Evolutionary conservation across 352 stramenopile genomes (phyloP), one percentile per base, ranked within the genome.

Genomic region (Thraustotheca clavata): DNA sequence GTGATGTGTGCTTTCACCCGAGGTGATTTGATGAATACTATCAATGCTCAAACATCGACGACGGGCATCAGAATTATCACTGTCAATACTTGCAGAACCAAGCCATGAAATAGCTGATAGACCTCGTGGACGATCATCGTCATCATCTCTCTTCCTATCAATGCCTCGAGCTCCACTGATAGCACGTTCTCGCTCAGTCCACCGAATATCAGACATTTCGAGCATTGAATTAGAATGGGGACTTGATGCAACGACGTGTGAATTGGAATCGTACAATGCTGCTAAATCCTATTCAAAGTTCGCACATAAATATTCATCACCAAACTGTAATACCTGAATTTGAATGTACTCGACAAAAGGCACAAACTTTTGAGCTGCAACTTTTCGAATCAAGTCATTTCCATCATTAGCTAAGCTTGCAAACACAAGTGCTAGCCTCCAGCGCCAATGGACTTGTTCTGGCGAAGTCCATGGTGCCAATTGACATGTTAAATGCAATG

Each of bases 371-470:
- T 65, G 35, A 6, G 57, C 57, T 4, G 57, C 57, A 11, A 49
- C 57, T 22, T 54, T 54, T 27, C 57, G 57, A 40, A 65, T 65
- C 16, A 43, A 43, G 41, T 65, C 39, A 46, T 65, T 65, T 40
- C 57, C 57, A 26, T 65, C 57, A 35, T 65, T 65, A 31, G 57
- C 57, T 4, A 65, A 26, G 29, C 38, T 36, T 9, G 57, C 57
- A 65, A 65, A 65, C 11, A 65, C 41, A 7, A 38, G 35, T 32
- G 57, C 41, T 31, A 65, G 41, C 12, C 57, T 40, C 39, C 24
- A 54, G 36, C 57, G 57, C 57, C 57, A 65, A 32, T 31, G 38
- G 4, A 32, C 14, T 3, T 52, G 43, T 24, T 52, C 43, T 31
- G 43, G 43, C 41, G 57, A 54, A 29, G 39, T 40, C 57, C 35